phyloP scores from a whole-genome alignment of 345 rosid species.

The thale cress (Arabidopsis thaliana) region TAIR10.1 NC_003076.8:189501-190000 shows the following conservation, averaged over 20 bases:
- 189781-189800: constrained; percentile 73
- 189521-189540: constrained; percentile 23
- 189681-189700: constrained; percentile 89
- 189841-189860: constrained; percentile 83
- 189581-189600: constrained; percentile 81
- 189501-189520: not conserved
- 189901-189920: not conserved
- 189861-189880: constrained; percentile 40
- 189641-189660: constrained; percentile 98
- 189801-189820: constrained; percentile 81
- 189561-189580: constrained; percentile 21
- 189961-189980: constrained; percentile 94
- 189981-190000: constrained; percentile 82
- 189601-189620: constrained; percentile 92
- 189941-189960: constrained; percentile 46
- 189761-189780: not conserved
- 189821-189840: constrained; percentile 85
- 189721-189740: not conserved
- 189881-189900: constrained; percentile 5
- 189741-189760: not conserved
- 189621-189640: constrained; percentile 96
- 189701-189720: constrained; percentile 61
- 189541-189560: not conserved
- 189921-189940: constrained; percentile 4
- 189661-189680: constrained; percentile 94